Percentiles rank a stretch among this genome's conserved stretches.
These are phyloP conservation scores for Teunomyces pallodes DNA, from an alignment of 805 yeast genomes.

Conservation along the genomic window DNA sequence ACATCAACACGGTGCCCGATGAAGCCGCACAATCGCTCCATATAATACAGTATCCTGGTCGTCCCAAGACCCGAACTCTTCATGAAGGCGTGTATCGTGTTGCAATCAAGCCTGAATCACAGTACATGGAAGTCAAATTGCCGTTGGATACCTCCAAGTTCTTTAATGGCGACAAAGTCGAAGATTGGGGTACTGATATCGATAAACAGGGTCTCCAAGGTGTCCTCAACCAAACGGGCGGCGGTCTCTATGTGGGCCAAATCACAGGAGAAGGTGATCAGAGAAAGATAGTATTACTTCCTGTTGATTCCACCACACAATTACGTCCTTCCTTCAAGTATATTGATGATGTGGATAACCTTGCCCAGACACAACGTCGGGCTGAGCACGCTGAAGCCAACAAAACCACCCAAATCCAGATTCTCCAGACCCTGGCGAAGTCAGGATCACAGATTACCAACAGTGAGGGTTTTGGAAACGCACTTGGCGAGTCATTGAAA, in stretches of 20 bases:
- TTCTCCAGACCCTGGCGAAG: slow-evolving; percentile 42
- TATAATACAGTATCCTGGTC: slow-evolving; percentile 43
- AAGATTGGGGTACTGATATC: slow-evolving; percentile 60
- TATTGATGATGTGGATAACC: slow-evolving; percentile 59
- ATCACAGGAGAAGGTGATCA: slow-evolving; percentile 18
- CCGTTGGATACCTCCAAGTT: slow-evolving; percentile 70
- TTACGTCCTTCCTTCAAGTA: slow-evolving; percentile 79
- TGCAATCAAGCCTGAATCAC: slow-evolving; percentile 59
- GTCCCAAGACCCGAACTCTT: slow-evolving; percentile 44
- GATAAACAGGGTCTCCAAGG: slow-evolving; percentile 68
- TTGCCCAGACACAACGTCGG: slow-evolving; percentile 37
- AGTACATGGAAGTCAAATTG: slow-evolving; percentile 68
- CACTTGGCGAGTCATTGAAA: slow-evolving; percentile 39
- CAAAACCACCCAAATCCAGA: slow-evolving; percentile 32
- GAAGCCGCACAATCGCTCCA: slow-evolving; percentile 29
- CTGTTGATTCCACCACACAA: slow-evolving; percentile 69
- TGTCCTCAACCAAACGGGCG: slow-evolving; percentile 54
- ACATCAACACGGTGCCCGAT: slow-evolving; percentile 23
- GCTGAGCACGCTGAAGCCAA: slow-evolving; percentile 35
- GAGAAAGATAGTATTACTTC: slow-evolving; percentile 56
- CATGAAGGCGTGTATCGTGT: slow-evolving; percentile 35
- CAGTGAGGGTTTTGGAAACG: slow-evolving; percentile 26
- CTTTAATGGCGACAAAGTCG: slow-evolving; percentile 62
- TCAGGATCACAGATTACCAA: slow-evolving; percentile 18
- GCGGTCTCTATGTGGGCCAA: slow-evolving; percentile 40